Conservation (phyloP, 2,329 filamentous ascomycete genomes). For the Aspergillus fumigatus region DNA sequence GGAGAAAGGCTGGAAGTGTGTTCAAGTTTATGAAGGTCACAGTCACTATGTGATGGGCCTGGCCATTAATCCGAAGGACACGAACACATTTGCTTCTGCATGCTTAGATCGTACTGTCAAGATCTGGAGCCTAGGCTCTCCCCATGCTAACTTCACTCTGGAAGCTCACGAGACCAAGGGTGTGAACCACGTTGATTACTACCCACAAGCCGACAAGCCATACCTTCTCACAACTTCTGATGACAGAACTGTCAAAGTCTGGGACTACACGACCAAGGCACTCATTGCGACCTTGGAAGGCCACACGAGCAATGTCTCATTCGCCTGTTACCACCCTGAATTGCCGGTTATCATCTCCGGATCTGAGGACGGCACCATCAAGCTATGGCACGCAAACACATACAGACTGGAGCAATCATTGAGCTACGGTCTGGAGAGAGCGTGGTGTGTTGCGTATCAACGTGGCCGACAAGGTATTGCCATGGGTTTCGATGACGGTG, state of each 20-base stretch:
- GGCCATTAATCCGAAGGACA: slow-evolving; percentile 96
- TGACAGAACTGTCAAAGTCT: slow-evolving; percentile 94
- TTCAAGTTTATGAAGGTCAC: slow-evolving; percentile 94
- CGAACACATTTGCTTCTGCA: slow-evolving; percentile 85
- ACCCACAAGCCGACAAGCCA: slow-evolving; percentile 63
- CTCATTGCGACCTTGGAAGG: slow-evolving; percentile 94
- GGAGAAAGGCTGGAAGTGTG: slow-evolving; percentile 97
- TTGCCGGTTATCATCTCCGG: slow-evolving; percentile 95
- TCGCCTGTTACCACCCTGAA: slow-evolving; percentile 96
- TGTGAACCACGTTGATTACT: slow-evolving; percentile 95
- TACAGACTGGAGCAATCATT: slow-evolving; percentile 94
- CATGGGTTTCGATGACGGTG: slow-evolving; percentile 95
- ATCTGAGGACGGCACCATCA: slow-evolving; percentile 94
- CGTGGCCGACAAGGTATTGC: slow-evolving; percentile 91
- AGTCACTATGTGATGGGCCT: slow-evolving; percentile 96
- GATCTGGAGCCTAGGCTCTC: slow-evolving; percentile 92
- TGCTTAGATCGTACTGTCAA: slow-evolving; percentile 96
- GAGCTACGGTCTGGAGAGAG: slow-evolving; percentile 91
- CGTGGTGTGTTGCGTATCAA: slow-evolving; percentile 97
- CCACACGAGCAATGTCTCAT: slow-evolving; percentile 96
- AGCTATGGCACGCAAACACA: slow-evolving; percentile 98
- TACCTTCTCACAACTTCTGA: slow-evolving; percentile 96
- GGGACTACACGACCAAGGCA: slow-evolving; percentile 98
- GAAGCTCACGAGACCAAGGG: slow-evolving; percentile 97
- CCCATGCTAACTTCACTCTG: slow-evolving; percentile 92